Evolutionary conservation across 139 green algal genomes (phyloP), one percentile per base, ranked within the genome.

Genomic region (Asterochloris erici): DNA sequence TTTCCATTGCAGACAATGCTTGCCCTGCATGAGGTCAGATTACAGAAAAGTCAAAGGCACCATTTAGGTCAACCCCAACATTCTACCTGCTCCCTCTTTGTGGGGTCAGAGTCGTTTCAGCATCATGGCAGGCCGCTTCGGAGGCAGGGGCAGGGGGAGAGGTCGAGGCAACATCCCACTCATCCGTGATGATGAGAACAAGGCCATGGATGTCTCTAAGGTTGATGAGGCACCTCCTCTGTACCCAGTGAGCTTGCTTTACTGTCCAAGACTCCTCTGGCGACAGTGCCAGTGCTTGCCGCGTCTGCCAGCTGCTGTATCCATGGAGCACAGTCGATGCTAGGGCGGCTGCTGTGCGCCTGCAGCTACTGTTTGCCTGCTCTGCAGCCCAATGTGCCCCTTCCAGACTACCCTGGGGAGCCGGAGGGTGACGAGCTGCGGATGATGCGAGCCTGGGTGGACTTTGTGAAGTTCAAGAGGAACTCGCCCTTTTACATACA

Each of bases 201-300:
- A 81, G 23, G 78, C 74, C 11, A 47, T 81, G 14, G 26, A 75
- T 27, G 66, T 64, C 10, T 54, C 76, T 9, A 78, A 86, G 47
- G 29, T 80, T 10, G 73, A 28, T 11, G 70, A 54, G 47, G 78
- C 83, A 64, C 83, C 83, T 10, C 77, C 71, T 17, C 29, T 86
- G 24, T 86, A 78, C 24, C 83, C 83, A n/a, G 83, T 84, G 73
- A 73, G 66, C n/a, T 63, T 63, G 38, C 38, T 54, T 54, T 54
- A 54, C 38, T 54, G 38, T 54, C 38, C 38, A 54, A 54, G 38
- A 54, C 38, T 54, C 38, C 38, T 54, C 38, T 54, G 38, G 38
- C 38, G 38, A 54, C 38, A 54, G 38, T 2, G 38, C n/a, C n/a
- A n/a, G n/a, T n/a, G n/a, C n/a, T 54, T 54, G 38, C 38, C 6